Conservation (phyloP, 78 protist species). For the Dictyostelium citrinum region DNA sequence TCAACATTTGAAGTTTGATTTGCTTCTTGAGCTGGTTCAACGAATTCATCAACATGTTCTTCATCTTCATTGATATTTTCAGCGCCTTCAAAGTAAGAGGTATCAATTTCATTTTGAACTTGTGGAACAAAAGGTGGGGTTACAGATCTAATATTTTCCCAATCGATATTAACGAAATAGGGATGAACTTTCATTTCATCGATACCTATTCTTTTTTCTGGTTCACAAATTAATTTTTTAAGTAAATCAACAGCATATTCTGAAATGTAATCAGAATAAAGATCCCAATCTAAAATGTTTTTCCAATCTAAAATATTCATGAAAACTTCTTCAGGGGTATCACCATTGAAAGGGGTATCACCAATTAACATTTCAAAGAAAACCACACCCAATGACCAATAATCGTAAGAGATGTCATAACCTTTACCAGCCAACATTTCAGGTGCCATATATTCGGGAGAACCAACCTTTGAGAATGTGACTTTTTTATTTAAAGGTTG, state of each 20-base stretch:
- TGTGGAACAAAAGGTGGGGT: constrained; percentile 81
- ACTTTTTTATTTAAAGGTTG: background rate
- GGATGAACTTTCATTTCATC: constrained; percentile 71
- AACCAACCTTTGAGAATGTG: constrained; percentile 79
- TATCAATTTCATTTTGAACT: constrained; percentile 57
- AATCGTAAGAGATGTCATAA: constrained; percentile 90
- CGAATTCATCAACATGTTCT: constrained; percentile 32
- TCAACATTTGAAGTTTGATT: background rate
- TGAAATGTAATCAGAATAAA: background rate
- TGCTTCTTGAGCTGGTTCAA: constrained; percentile 47
- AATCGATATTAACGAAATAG: constrained; percentile 84
- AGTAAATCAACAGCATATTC: constrained; percentile 19
- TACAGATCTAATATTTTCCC: constrained; percentile 74
- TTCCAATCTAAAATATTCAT: constrained; percentile 79
- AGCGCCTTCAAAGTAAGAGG: constrained; percentile 50
- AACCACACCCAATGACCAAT: constrained; percentile 91
- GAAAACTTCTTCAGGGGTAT: constrained; percentile 85
- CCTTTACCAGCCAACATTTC: constrained; percentile 89
- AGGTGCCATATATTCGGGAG: constrained; percentile 94
- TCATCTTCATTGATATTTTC: constrained; percentile 12
- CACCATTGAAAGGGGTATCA: constrained; percentile 88
- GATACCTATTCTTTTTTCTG: constrained; percentile 36
- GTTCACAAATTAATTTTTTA: constrained; percentile 52
- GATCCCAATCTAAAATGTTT: constrained; percentile 30
- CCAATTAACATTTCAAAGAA: constrained; percentile 87